Evolutionary conservation across 345 rosid genomes (phyloP).

Genomic region (Turritis glabra): DNA sequence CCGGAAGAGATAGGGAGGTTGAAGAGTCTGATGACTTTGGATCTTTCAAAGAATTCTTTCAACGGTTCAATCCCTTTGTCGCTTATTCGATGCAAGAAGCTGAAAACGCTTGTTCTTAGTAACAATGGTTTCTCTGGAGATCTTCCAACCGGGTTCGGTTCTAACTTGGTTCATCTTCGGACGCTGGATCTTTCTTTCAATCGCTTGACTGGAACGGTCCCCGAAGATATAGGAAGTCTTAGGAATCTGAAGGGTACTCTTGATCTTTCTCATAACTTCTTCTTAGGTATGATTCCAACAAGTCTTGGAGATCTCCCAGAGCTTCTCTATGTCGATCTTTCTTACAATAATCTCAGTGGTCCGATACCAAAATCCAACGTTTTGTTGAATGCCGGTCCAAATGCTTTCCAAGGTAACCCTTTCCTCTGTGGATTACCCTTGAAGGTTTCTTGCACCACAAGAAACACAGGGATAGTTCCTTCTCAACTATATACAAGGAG

Average conservation of each 20-base stretch:
- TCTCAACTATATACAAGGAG: conserved; percentile 30
- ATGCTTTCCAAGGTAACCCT: conserved; percentile 76
- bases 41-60: conserved; percentile 62
- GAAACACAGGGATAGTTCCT: conserved; percentile 19
- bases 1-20: conserved; percentile 62
- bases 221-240: conserved; percentile 58
- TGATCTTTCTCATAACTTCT: conserved; percentile 78
- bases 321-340: conserved; percentile 66
- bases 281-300: conserved; percentile 65
- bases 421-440: conserved; percentile 74
- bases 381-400: conserved; percentile 64
- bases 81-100: conserved; percentile 53
- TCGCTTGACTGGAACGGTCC: conserved; percentile 54
- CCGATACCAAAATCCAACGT: conserved; percentile 60
- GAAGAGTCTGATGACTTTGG: conserved; percentile 52
- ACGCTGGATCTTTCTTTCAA: conserved; percentile 67
- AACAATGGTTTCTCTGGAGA: conserved; percentile 60
- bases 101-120: conserved; percentile 57
- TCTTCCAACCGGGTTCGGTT: conserved; percentile 51
- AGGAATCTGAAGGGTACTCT: conserved; percentile 58
- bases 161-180: conserved; percentile 45
- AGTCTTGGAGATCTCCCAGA: conserved; percentile 70
- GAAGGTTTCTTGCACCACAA: conserved; percentile 47
- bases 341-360: conserved; percentile 79
- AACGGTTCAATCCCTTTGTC: conserved; percentile 54